Conservation (phyloP, 1,284 basidiomycete genomes). For the Ganoderma leucocontextum region DNA sequence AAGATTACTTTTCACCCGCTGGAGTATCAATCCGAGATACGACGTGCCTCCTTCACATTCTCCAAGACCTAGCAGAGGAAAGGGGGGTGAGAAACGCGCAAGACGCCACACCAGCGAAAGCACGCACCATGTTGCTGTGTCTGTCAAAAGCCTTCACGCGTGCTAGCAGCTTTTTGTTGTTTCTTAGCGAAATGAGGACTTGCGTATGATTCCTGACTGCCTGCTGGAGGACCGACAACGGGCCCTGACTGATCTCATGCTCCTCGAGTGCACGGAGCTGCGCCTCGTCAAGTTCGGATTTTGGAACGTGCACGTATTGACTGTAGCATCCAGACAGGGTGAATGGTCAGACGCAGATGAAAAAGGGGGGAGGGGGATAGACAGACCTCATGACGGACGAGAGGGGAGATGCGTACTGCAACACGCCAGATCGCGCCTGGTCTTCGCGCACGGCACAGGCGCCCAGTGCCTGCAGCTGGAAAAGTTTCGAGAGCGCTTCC, state of each 20-base stretch:
- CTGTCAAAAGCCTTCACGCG: conserved; percentile 99
- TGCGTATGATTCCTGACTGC: conserved; percentile 98
- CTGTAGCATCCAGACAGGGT: conserved; percentile 50
- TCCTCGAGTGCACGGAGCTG: conserved; percentile 96
- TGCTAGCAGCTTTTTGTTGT: conserved; percentile 98
- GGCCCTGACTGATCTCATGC: conserved; percentile 97
- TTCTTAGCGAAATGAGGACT: conserved; percentile 95
- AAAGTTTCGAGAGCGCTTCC: conserved; percentile 40
- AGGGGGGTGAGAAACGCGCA: conserved; percentile 9
- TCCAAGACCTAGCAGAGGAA: conserved; percentile 77
- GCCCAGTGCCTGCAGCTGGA: conserved; percentile 31
- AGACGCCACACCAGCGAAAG: conserved; percentile 9
- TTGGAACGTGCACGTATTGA: conserved; percentile 96
- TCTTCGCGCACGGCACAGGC: conserved; percentile 20
- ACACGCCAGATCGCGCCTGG: conserved; percentile 23
- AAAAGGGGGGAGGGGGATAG: neutral
- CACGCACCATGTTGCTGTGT: conserved; percentile 95
- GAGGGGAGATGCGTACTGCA: conserved; percentile 23
- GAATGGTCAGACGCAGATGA: neutral
- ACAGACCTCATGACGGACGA: conserved; percentile 45
- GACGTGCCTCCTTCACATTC: conserved; percentile 91
- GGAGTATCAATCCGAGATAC: neutral
- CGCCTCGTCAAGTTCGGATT: conserved; percentile 97
- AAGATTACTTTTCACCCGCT: conserved; percentile 13
- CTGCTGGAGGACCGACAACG: conserved; percentile 97